These are phyloP conservation scores for Hordeum vulgare DNA, from an alignment of 176 grass and related monocot genomes.

Conservation along the genomic window MorexV3_pseudomolecules_assembly NC_058523.1:326916111-326916610, in stretches of 20 bases:
- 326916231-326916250: background rate
- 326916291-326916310: background rate
- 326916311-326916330: background rate
- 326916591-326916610: conserved; percentile 29
- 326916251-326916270: background rate
- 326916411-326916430: background rate
- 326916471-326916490: conserved; percentile 14
- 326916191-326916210: too few relatives aligned
- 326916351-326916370: background rate
- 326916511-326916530: conserved; percentile 27
- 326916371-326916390: background rate
- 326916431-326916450: background rate
- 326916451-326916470: conserved; percentile 23
- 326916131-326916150: too few relatives aligned
- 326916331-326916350: background rate
- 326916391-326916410: background rate
- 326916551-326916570: background rate
- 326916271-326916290: background rate
- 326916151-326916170: too few relatives aligned
- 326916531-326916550: background rate
- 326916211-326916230: too few relatives aligned
- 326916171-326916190: too few relatives aligned
- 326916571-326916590: background rate
- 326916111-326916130: too few relatives aligned
- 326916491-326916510: conserved; percentile 23